Base-by-base conservation (phyloP, 202 grass and related monocot genomes). In the Sporobolus alterniflorus region DNA sequence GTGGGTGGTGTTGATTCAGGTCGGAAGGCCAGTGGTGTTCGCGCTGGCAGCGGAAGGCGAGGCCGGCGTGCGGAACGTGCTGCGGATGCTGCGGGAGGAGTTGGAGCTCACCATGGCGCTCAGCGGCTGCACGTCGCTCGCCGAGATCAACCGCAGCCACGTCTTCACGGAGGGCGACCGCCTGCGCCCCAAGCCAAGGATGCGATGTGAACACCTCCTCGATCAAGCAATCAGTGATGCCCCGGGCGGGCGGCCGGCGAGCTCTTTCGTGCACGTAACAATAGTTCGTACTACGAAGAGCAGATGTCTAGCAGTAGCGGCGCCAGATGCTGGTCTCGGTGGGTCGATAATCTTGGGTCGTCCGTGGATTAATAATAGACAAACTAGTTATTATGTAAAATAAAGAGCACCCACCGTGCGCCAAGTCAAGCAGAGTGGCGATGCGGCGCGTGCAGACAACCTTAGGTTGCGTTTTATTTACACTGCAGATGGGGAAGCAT, bases 21-120 rank as follows among this genome's bases (percentile, higher is more conserved):
- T 97, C 12, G 94, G 94, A 39, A 93, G 91, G 87, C 94, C 94
- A 22, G 94, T 97, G 74, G 78, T 97, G 81, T 93, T 88, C 50
- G 92, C 91, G 60, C 79, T 97, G 73, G 94, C 91, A 63, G 91
- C 94, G 48, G 91, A 89, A 39, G 94, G 94, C 43, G 91, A 97
- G 78, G 71, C 59, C 20, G 91, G 91, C 10, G 84, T 97, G 42
- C 76, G 84, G 70, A 97, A 93, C 55, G 71, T 97, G 34, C 94
- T 97, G 74, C 86, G 87, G 73, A 97, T 93, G 94, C 82, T 97
- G 32, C 94, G 91, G 4, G 91, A 97, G 0, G 94, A 97, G 77
- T 93, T 93, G 43, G 94, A 97, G 76, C 64, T 97, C 62, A 88
- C 91, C 41, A 97, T 97, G 94, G 74, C 78, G 12, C 84, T 93